A percentile compares a stretch with the other conserved stretches of the same genome.
Evolutionary conservation across 2,329 filamentous ascomycete species (phyloP).

Genomic region (Cadophora sp.): DNA sequence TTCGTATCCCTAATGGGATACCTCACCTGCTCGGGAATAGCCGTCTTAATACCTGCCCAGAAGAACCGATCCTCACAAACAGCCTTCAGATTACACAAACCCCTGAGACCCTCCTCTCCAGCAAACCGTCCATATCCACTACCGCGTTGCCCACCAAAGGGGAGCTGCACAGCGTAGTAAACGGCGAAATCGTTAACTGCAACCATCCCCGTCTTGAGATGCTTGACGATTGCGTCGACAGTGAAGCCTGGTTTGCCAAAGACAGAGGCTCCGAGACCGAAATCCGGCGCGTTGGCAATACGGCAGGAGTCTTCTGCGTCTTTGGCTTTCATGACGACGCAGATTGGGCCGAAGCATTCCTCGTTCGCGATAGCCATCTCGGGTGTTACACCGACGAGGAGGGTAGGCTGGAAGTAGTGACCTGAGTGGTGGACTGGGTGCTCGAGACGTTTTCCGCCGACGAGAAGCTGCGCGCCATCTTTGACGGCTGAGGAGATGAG

Average conservation of each 20-base stretch:
- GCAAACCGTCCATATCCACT: constrained; percentile 94
- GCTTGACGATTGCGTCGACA: constrained; percentile 68
- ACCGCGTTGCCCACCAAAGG: constrained; percentile 82
- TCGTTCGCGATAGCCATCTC: constrained; percentile 87
- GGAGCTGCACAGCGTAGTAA: constrained; percentile 92
- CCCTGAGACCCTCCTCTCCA: constrained; percentile 84
- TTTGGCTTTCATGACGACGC: constrained; percentile 81
- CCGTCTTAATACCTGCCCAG: constrained; percentile 70
- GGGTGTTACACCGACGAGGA: constrained; percentile 87
- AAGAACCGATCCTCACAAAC: constrained; percentile 78
- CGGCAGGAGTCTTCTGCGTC: constrained; percentile 67
- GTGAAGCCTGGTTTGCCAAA: constrained; percentile 74
- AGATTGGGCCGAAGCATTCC: constrained; percentile 93
- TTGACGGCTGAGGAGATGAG: constrained; percentile 80
- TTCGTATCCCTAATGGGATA: constrained; percentile 77
- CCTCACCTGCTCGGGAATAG: constrained; percentile 79
- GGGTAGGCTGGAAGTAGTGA: constrained; percentile 91
- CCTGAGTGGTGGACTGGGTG: constrained; percentile 79
- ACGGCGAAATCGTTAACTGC: constrained; percentile 94
- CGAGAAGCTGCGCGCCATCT: constrained; percentile 80
- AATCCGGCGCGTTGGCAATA: constrained; percentile 84
- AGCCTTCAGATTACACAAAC: constrained; percentile 86
- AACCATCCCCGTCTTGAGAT: constrained; percentile 86
- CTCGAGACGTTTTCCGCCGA: constrained; percentile 73
- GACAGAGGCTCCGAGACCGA: constrained; percentile 87